Base-by-base conservation (phyloP, 2,329 filamentous ascomycete species). In the Nemania sp. region DNA sequence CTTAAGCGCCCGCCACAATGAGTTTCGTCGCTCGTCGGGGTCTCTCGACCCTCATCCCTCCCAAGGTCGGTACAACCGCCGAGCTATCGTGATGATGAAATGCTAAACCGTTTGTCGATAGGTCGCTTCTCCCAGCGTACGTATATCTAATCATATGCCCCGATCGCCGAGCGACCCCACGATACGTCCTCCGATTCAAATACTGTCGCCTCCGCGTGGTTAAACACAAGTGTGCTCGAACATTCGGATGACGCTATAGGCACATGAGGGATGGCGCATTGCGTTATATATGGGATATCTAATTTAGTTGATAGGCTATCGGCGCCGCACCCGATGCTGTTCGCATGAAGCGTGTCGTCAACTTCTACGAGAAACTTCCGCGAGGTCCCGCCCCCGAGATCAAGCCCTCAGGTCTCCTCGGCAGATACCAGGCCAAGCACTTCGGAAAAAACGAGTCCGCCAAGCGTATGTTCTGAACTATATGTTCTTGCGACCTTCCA, bases 281-380 rank as follows among this genome's bases (percentile, higher is more conserved):
- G 49, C 17, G 33, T 46, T 50, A 49, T 15, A 43, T 47, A 54
- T 31, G 40, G 34, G 43, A 45, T 60, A 65, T 70, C 76, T 80
- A 66, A 79, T 66, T 63, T 51, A 56, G 61, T 57, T 57, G 56
- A 39, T 64, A 97, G 94, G 92, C 90, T 68, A 91, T 99, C 73
- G 93, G 94, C 71, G 89, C 89, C 73, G 91, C 92, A 67, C 90
- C 92, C 73, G 93, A 97, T 86, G 94, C 94, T 72, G 84, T 91
- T 72, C 91, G 93, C 75, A 97, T 99, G 94, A 89, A 96, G 76
- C 90, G 92, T 70, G 91, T 99, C 68, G 93, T 97, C 76, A 90
- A 84, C 80, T 97, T 99, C 84, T 99, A 99, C 84, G 91, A 95
- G 81, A 95, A 93, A 78, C 91, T 99, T 56, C 94, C 95, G 72